phyloP scores from a whole-genome alignment of 2,329 filamentous ascomycete genomes.

The Mycocentrospora acerina region DNA sequence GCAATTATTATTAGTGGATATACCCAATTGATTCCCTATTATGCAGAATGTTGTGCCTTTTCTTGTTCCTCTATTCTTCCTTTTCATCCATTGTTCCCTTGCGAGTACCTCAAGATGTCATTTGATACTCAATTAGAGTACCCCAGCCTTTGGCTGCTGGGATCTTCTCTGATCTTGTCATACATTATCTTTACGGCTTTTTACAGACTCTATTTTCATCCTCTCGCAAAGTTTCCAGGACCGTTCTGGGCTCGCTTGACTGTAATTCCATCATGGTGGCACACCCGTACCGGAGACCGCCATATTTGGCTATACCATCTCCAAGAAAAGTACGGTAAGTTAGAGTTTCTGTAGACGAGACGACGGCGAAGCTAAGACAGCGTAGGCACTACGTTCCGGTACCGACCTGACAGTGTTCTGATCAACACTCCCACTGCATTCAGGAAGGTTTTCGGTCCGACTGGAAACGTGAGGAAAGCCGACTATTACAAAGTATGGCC shows the following conservation, averaged over 20 bases:
- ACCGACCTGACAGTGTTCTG: slow-evolving; percentile 71
- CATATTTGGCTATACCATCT: slow-evolving; percentile 71
- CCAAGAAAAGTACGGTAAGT: slow-evolving; percentile 68
- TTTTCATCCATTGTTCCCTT: background rate
- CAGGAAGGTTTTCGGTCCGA: slow-evolving; percentile 48
- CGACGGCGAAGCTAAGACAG: background rate
- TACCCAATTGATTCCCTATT: background rate
- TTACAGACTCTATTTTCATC: slow-evolving; percentile 23
- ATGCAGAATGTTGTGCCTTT: background rate
- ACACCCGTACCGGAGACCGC: slow-evolving; percentile 69
- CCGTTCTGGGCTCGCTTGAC: slow-evolving; percentile 27
- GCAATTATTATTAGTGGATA: background rate
- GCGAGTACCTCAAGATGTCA: background rate
- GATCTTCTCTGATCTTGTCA: slow-evolving; percentile 5
- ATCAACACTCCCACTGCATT: slow-evolving; percentile 64
- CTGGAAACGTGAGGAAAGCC: slow-evolving; percentile 48
- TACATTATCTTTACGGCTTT: slow-evolving; percentile 14
- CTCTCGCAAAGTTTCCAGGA: slow-evolving; percentile 23
- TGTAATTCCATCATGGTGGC: slow-evolving; percentile 49
- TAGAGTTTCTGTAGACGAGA: no score
- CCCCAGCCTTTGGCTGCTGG: background rate
- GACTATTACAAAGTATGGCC: slow-evolving; percentile 47
- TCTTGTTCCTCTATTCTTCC: background rate
- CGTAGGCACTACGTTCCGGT: slow-evolving; percentile 53
- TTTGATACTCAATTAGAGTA: background rate